Evolutionary conservation across 1,284 basidiomycete genomes (phyloP), one percentile per base, ranked within the genome.

Genomic region (Paramarasmius palmivorus): DNA sequence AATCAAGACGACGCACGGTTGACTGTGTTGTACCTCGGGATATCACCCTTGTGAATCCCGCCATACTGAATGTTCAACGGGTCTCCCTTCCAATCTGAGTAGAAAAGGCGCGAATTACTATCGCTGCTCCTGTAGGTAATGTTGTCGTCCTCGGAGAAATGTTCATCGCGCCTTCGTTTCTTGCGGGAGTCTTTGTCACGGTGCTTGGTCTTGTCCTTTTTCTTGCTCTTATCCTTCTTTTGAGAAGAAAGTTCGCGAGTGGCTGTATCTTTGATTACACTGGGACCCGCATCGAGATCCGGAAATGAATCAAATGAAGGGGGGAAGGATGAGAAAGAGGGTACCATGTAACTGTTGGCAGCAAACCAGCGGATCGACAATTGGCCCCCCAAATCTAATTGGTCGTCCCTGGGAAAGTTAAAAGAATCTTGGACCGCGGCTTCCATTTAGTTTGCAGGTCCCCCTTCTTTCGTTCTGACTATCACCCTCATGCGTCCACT

Each of bases 1-100:
- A 41, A 32, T 10, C 3, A 29, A n/a, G 32, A 20, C 22, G 72
- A 71, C 68, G 53, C 73, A 90, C 88, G 72, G 69, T 70, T 74
- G 46, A 84, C 75, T 41, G 79, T 61, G 55, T 73, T 73, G 64
- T 92, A 89, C 65, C 78, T 85, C 7, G 91, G 89, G 32, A 92
- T 69, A 59, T 88, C 81, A 32, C 82, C 78, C 15, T 78, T 66
- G 63, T 90, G 75, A 35, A 88, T 61, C 2, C 82, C 73, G n/a
- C 88, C 90, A 63, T 88, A 92, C 35, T 77, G 78, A 25, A 90
- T 66, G 62, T 88, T 92, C 55, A 84, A 69, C 42, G 70, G 61
- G 64, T 93, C 91, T 0, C 90, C 89, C 59, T 79, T 84, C 47
- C 79, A 74, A 65, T 92, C 89, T 4, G 81, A 80, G 63, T 81